A percentile compares a stretch with the other conserved stretches of the same genome.
Evolutionary conservation across 768 basidiomycete genomes (phyloP).

Genomic region (Pleurotus ostreatus): DNA sequence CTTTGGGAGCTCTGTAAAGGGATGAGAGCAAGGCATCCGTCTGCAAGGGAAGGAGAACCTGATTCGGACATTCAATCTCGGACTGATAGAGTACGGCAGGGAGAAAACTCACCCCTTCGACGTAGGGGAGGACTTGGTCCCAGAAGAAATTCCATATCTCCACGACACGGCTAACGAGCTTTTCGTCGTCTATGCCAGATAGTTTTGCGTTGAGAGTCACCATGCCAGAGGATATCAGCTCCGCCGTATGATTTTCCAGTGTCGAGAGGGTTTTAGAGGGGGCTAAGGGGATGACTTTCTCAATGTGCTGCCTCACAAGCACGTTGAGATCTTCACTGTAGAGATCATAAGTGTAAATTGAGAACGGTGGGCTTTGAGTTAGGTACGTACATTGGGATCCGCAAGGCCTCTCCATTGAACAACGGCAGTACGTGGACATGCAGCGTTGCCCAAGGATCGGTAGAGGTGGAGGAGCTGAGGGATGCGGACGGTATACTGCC

Average conservation of each 20-base stretch:
- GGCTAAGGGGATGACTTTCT: constrained; percentile 63
- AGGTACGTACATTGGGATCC: constrained; percentile 69
- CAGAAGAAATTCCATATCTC: constrained; percentile 95
- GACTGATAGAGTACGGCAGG: background rate
- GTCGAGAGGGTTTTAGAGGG: constrained; percentile 71
- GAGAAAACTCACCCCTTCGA: constrained; percentile 67
- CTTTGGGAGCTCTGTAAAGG: constrained; percentile 60
- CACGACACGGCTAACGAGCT: constrained; percentile 71
- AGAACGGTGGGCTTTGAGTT: background rate
- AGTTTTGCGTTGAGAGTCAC: constrained; percentile 87
- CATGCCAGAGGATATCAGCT: constrained; percentile 86
- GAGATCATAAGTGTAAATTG: background rate
- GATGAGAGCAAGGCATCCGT: constrained; percentile 55
- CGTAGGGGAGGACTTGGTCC: constrained; percentile 82
- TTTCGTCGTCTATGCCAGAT: constrained; percentile 69
- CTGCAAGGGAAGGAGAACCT: constrained; percentile 54
- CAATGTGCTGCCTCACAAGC: constrained; percentile 77
- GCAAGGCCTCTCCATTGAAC: constrained; percentile 87
- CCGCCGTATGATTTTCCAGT: constrained; percentile 75
- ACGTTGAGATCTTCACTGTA: constrained; percentile 82
- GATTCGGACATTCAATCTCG: background rate
- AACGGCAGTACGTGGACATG: constrained; percentile 87
- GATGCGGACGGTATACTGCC: constrained; percentile 31
- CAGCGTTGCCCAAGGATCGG: constrained; percentile 79
- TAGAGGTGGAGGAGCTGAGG: constrained; percentile 37